A percentile compares a stretch with the other conserved stretches of the same genome.
Evolutionary conservation across 305 asterid species (phyloP).

Genomic region (Fraxinus xanthoxyloides): DNA sequence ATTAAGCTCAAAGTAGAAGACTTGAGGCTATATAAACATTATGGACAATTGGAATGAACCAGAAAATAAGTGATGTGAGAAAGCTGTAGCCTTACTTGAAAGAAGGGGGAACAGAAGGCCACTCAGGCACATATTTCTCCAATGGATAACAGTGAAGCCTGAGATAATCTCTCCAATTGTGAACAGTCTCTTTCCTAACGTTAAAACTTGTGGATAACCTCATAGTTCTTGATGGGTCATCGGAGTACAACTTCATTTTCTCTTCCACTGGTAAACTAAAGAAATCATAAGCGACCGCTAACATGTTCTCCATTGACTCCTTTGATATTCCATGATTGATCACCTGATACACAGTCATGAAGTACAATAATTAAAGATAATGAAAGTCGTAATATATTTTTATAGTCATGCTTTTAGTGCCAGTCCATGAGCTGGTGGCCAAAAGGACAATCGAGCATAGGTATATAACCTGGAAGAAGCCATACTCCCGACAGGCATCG

Average conservation of each 20-base stretch:
- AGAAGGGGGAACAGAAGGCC: conserved; percentile 80
- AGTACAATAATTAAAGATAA: background rate
- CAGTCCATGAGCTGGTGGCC: background rate
- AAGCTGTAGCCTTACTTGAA: conserved; percentile 52
- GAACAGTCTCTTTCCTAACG: conserved; percentile 59
- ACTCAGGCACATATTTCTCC: conserved; percentile 71
- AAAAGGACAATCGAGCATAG: background rate
- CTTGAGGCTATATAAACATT: background rate
- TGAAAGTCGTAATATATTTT: background rate
- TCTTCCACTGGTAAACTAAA: conserved; percentile 68
- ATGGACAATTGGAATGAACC: background rate
- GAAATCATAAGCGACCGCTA: conserved; percentile 59
- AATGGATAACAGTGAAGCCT: conserved; percentile 88
- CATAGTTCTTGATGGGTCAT: conserved; percentile 75
- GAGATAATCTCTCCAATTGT: conserved; percentile 34
- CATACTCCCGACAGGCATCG: conserved; percentile 62
- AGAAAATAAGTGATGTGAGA: background rate
- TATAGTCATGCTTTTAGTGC: background rate
- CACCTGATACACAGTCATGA: conserved; percentile 39
- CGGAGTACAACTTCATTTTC: conserved; percentile 84
- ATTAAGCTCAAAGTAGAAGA: background rate
- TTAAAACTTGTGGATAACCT: conserved; percentile 84
- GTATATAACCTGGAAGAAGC: conserved; percentile 75
- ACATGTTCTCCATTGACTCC: conserved; percentile 45
- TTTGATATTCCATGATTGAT: conserved; percentile 70